Base-by-base conservation (phyloP, 176 grass and related monocot genomes). In the Pontederia paniculata region DNA sequence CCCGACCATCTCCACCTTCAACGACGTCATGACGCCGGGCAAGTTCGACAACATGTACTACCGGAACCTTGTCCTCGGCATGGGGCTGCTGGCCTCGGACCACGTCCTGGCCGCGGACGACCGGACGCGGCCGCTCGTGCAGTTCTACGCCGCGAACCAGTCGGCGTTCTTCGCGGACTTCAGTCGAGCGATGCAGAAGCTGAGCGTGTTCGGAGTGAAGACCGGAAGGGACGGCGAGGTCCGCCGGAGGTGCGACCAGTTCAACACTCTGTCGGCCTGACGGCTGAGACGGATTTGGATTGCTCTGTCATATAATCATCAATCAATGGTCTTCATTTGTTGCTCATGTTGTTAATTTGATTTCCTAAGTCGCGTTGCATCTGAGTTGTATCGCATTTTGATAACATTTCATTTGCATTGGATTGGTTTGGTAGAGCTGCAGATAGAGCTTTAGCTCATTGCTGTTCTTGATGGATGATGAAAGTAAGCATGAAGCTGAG, bases 11-110 rank as follows among this genome's bases (percentile, higher is more conserved):
- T 13, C 48, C 15, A 17, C 12, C 3, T 50, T 50, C 48, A 50
- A 50, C 48, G 48, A 50, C 48, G 48, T 50, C 5, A 50, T 50
- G 48, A 50, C 48, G 48, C 48, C 48, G 15, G 48, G 48, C 48
- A 50, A 50, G 48, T 50, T 50, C 48, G 48, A 50, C 48, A 50
- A 50, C 48, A 50, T 50, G 48, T 50, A 50, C 12, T 50, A 50
- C 48, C 14, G n/a, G 48, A 50, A 50, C 48, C 12, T 50, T 9
- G 15, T 50, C 5, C 48, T 1, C 6, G 48, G 48, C 4, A 13
- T 50, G 48, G 48, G 48, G 48, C 48, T 50, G 2, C 48, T 50
- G 48, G 48, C 48, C 48, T 50, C 48, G 15, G 48, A 50, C 48
- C 48, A 50, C 15, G 12, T 17, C 15, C 15, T 50, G 48, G 48